Conservation (phyloP, 306 rosid species). For the Vigna trinervia region DNA sequence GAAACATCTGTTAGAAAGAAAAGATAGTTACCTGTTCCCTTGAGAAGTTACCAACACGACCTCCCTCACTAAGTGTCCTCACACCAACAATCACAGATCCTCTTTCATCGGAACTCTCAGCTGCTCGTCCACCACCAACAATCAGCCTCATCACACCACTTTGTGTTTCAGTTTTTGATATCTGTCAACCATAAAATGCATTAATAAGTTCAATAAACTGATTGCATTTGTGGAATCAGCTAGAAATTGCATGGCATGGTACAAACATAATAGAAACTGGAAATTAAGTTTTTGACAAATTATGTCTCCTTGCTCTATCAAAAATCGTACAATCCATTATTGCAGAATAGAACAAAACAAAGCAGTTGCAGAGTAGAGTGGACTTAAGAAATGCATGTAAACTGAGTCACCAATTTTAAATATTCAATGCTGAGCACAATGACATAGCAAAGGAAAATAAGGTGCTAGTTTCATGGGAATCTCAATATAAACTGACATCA, state of each 20-base stretch:
- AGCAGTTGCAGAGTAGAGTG: background rate
- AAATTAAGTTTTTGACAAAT: slow-evolving; percentile 8
- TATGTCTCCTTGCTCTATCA: background rate
- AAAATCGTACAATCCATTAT: background rate
- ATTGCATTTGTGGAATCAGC: slow-evolving; percentile 32
- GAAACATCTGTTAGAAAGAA: slow-evolving; percentile 28
- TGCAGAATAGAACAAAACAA: slow-evolving; percentile 31
- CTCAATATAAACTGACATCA: slow-evolving; percentile 28
- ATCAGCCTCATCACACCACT: slow-evolving; percentile 98
- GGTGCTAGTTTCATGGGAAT: slow-evolving; percentile 34
- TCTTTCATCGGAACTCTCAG: slow-evolving; percentile 78
- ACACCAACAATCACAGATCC: slow-evolving; percentile 99
- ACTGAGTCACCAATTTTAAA: slow-evolving; percentile 4
- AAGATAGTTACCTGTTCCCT: slow-evolving; percentile 89
- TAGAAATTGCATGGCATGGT: slow-evolving; percentile 8
- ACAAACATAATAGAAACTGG: slow-evolving; percentile 15
- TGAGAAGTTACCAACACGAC: slow-evolving; percentile 95
- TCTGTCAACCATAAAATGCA: slow-evolving; percentile 53
- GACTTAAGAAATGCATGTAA: slow-evolving; percentile 27
- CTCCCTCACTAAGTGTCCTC: slow-evolving; percentile 99
- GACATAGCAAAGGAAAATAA: slow-evolving; percentile 28
- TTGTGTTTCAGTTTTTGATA: slow-evolving; percentile 86
- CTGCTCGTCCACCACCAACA: slow-evolving; percentile 98
- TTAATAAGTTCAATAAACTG: slow-evolving; percentile 15
- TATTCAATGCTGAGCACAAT: background rate